Base-by-base conservation (phyloP, 371 early-diverging fungal species). In the Mucor indicus region DNA sequence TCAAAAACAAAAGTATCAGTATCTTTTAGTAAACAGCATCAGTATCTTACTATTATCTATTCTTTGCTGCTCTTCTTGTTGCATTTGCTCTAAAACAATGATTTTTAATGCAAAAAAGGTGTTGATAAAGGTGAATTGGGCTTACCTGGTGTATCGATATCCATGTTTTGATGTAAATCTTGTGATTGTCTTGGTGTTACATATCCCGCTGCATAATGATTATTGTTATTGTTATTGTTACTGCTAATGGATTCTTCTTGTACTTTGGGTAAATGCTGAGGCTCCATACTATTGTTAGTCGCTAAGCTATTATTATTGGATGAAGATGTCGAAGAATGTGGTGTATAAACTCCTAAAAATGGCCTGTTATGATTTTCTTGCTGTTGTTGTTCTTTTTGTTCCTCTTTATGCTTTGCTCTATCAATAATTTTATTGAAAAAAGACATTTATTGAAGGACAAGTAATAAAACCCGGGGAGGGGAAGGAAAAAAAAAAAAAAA, bases 151-250 rank as follows among this genome's bases (percentile, higher is more conserved):
- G 30, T 29, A 49, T 53, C 49, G 10, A 53, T 23, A 29, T 59
- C 54, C 50, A 53, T 53, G 16, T 32, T 44, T 40, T 59, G 48
- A 30, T 53, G 49, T 44, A 22, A 35, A 36, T 59, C 49, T 50
- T 48, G 40, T 31, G 59, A 59, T 38, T 41, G 53, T 53, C 59
- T 53, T 16, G 59, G 59, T 35, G 59, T 59, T 8, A 53, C 59
- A 39, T 59, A 59, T 5, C 53, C 53, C 11, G 48, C 48, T 39
- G 50, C 41, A 8, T 29, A 36, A 48, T n/a, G n/a, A n/a, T n/a
- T n/a, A n/a, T n/a, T n/a, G n/a, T n/a, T n/a, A n/a, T n/a, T n/a
- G n/a, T n/a, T n/a, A n/a, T n/a, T n/a, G n/a, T n/a, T n/a, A n/a
- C n/a, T n/a, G n/a, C n/a, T n/a, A n/a, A n/a, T n/a, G n/a, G n/a